Evolutionary conservation across 2,329 filamentous ascomycete genomes (phyloP).

Genomic region (Lecanicillium sp.): DNA sequence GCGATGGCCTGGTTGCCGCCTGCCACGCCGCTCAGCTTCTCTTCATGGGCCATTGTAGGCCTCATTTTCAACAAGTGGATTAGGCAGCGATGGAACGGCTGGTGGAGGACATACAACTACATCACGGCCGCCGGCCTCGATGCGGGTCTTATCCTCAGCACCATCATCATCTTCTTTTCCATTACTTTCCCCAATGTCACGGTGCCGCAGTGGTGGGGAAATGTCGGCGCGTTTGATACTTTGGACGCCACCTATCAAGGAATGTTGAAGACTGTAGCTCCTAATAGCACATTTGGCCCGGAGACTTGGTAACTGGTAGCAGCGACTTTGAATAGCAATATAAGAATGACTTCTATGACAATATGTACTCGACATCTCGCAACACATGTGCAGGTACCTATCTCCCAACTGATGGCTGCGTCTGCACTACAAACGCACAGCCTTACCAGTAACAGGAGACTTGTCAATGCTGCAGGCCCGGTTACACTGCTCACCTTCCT

Average conservation of each 20-base stretch:
- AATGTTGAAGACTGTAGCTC: slow-evolving; percentile 15
- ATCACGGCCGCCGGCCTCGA: slow-evolving; percentile 65
- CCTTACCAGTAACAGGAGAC: slow-evolving; percentile 26
- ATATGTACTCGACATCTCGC: too few relatives aligned
- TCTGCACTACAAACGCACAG: slow-evolving; percentile 20
- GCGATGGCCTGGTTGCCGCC: slow-evolving; percentile 57
- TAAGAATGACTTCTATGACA: too few relatives aligned
- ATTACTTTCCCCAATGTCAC: slow-evolving; percentile 50
- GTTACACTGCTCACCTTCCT: slow-evolving; percentile 16
- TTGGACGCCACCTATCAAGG: too few relatives aligned
- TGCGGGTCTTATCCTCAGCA: slow-evolving; percentile 57
- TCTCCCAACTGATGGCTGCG: too few relatives aligned
- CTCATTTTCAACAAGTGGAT: slow-evolving; percentile 62
- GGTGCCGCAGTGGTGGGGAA: slow-evolving; percentile 57
- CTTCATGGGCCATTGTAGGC: slow-evolving; percentile 62
- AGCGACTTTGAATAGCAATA: too few relatives aligned
- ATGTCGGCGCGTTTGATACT: slow-evolving; percentile 38
- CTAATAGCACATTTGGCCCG: slow-evolving; percentile 23
- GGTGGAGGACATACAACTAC: slow-evolving; percentile 77
- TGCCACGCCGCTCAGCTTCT: slow-evolving; percentile 62
- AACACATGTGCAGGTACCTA: too few relatives aligned
- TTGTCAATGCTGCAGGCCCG: slow-evolving; percentile 33
- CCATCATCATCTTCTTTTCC: slow-evolving; percentile 63
- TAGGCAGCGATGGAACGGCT: slow-evolving; percentile 56
- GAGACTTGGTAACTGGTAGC: slow-evolving; percentile 22